Base-by-base conservation (phyloP, 345 rosid genomes). In the Eutrema japonicum region DNA sequence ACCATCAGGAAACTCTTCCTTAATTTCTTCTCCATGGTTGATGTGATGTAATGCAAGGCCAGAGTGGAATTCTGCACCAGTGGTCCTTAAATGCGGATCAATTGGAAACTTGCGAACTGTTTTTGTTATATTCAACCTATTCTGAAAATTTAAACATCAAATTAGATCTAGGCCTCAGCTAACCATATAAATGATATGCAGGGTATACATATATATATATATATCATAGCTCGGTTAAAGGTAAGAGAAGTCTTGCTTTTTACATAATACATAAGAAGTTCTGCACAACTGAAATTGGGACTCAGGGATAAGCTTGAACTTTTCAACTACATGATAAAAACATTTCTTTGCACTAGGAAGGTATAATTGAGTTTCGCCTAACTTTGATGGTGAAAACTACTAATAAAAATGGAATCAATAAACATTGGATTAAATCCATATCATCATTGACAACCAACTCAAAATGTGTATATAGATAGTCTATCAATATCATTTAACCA, bases 41-140 rank as follows among this genome's bases (percentile, higher is more conserved):
- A 92, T 88, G 66, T 70, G 18, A 83, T 85, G 83, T 48, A 51
- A 64, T 70, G 76, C 75, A 55, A 85, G 82, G 56, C 85, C 91
- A 3, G 99, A 81, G 64, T 86, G 93, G 78, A 88, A 92, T 79
- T 92, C 96, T 43, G 84, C 36, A 58, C 98, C 99, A 46, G 90
- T 90, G 64, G 88, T 79, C 75, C 74, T 89, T 82, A 96, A 77
- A 80, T 89, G 73, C 51, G 71, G 85, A 83, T 85, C 99, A 75
- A 96, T 96, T 58, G 99, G 86, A 85, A 76, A 96, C 78, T 92
- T 96, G 55, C 90, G 89, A 62, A 96, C 76, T 56, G 97, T 96
- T 84, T 96, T 96, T 72, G 97, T 92, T 80, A 96, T 85, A 82
- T 96, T 96, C 83, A 96, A 81, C 89, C 99, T 92, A 89, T 90